Conservation (phyloP, 441 rosid species). For the Jatropha multifida region DNA sequence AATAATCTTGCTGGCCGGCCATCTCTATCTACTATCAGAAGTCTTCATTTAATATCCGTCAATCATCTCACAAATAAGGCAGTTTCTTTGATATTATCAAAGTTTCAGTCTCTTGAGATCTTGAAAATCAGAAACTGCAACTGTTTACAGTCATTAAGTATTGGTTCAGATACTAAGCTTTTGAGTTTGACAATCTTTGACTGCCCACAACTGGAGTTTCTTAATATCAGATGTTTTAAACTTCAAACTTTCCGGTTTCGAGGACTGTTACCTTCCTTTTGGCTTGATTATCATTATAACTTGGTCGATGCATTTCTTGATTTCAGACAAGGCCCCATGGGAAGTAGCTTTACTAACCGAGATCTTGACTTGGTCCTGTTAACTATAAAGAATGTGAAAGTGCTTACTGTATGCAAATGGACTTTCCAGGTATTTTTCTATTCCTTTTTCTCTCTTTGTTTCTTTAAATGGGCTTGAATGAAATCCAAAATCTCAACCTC, state of each 20-base stretch:
- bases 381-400: conserved; percentile 51
- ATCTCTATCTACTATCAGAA: conserved; percentile 33
- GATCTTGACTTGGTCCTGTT: conserved; percentile 42
- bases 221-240: conserved; percentile 44
- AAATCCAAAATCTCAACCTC: too few species aligned
- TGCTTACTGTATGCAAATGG: conserved; percentile 60
- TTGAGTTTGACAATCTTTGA: conserved; percentile 41
- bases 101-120: conserved; percentile 45
- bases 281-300: conserved; percentile 54
- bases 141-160: conserved; percentile 39
- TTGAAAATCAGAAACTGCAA: conserved; percentile 46
- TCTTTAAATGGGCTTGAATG: too few species aligned
- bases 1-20: conserved; percentile 24
- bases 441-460: too few species aligned
- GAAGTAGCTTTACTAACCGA: conserved; percentile 21
- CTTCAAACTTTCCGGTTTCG: conserved; percentile 40
- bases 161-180: conserved; percentile 48
- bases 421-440: conserved; percentile 44
- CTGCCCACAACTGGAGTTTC: conserved; percentile 38
- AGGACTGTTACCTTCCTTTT: conserved; percentile 44
- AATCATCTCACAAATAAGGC: conserved; percentile 38
- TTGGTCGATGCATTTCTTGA: conserved; percentile 48
- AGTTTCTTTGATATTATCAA: conserved; percentile 46
- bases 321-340: conserved; percentile 45
- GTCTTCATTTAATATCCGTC: conserved; percentile 45